Base-by-base conservation (phyloP, 495 filamentous ascomycete species). In the Xylaria sp. region DNA sequence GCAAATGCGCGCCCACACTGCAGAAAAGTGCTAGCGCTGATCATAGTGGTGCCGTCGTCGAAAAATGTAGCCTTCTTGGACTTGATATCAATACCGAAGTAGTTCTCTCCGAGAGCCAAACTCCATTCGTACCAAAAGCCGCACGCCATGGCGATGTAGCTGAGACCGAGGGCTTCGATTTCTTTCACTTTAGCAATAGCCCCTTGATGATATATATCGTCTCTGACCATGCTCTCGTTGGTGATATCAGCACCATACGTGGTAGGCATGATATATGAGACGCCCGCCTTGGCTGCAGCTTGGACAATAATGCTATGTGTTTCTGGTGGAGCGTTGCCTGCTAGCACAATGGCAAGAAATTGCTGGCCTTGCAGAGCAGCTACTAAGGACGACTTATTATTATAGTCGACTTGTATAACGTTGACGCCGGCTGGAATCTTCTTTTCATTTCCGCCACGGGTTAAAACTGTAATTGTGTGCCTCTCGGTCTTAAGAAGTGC, bases 201-300 rank as follows among this genome's bases (percentile, higher is more conserved):
- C 21, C 35, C 65, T 35, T 58, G 48, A 21, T 57, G 37, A 6
- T 44, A 48, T 11, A 37, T 14, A n/a, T 43, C 65, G 19, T 55
- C 48, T 15, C 35, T 26, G 44, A 57, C 35, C 33, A 57, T 4
- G 21, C 37, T 46, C 50, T 57, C 35, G 35, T 68, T 77, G 14
- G 68, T 43, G 12, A 43, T 63, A 67, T 87, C 83, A 29, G 69
- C 59, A 12, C 82, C 83, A 67, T 75, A 91, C 58, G 83, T 83
- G 72, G 88, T 89, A 7, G 90, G 89, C 26, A 90, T 72, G 48
- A 91, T 77, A 79, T 85, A 90, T 0, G 76, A 78, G 0, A 91
- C 85, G 2, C 83, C 84, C 1, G 90, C 89, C 48, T 84, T 79
- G 5, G 80, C 86, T 5, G 90, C 90, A 1, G 89, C 89, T 4